Percentiles rank a stretch among this genome's conserved stretches.
Evolutionary conservation across 2,329 filamentous ascomycete species (phyloP).

Genomic region (Zymoseptoria brevis): DNA sequence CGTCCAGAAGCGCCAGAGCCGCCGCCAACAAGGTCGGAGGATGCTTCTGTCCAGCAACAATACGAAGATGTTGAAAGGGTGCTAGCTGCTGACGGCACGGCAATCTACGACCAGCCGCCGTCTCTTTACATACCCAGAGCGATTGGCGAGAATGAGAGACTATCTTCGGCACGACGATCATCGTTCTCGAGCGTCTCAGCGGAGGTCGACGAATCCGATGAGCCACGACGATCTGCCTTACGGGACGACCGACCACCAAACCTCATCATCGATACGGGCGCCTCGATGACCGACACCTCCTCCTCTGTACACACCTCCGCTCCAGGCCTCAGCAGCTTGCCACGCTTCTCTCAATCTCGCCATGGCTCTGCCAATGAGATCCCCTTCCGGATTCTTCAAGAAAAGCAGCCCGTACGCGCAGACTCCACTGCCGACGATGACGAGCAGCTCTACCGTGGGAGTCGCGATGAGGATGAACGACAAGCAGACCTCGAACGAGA

Average conservation of each 20-base stretch:
- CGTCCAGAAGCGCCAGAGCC: slow-evolving; percentile 14
- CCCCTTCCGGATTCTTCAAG: background rate
- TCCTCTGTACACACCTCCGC: slow-evolving; percentile 8
- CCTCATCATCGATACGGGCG: slow-evolving; percentile 8
- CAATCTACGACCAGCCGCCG: slow-evolving; percentile 19
- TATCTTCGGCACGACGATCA: slow-evolving; percentile 5
- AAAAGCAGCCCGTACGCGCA: background rate
- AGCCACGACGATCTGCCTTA: background rate
- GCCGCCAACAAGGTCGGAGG: slow-evolving; percentile 6
- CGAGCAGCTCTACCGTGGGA: background rate
- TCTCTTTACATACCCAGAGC: slow-evolving; percentile 16
- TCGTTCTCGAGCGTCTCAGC: slow-evolving; percentile 12
- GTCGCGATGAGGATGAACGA: background rate
- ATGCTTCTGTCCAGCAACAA: background rate
- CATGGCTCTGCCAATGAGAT: slow-evolving; percentile 13
- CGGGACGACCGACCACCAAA: slow-evolving; percentile 3
- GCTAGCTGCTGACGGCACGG: slow-evolving; percentile 18
- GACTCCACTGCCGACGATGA: background rate
- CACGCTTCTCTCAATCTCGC: slow-evolving; percentile 7
- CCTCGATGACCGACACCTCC: background rate
- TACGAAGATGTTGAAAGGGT: slow-evolving; percentile 2
- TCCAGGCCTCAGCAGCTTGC: slow-evolving; percentile 16
- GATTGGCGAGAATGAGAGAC: slow-evolving; percentile 12
- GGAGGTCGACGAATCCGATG: slow-evolving; percentile 12
- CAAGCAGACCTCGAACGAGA: background rate